phyloP scores from a whole-genome alignment of 148 eudicot species.

The Silene conica region DNA sequence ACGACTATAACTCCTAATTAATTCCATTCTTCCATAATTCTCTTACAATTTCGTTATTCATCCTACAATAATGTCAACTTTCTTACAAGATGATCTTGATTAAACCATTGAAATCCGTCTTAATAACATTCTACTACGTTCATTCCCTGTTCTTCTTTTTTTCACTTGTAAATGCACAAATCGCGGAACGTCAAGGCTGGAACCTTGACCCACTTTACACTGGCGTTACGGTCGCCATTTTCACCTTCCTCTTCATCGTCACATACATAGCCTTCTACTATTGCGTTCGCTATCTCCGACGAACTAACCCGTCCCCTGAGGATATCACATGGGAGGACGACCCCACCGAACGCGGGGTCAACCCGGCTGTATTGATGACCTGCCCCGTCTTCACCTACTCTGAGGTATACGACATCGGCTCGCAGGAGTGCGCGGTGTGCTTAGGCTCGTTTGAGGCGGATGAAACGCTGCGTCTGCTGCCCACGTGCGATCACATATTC shows the following conservation, averaged over 20 bases:
- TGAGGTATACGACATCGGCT: slow-evolving; percentile 7
- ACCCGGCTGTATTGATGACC: slow-evolving; percentile 17
- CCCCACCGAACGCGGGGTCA: slow-evolving; percentile 21
- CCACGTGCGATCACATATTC: slow-evolving; percentile 39
- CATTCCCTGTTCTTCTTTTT: neutral
- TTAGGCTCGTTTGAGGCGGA: slow-evolving; percentile 26
- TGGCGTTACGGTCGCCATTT: slow-evolving; percentile 9
- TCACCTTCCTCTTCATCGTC: slow-evolving; percentile 8
- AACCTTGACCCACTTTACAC: slow-evolving; percentile 14
- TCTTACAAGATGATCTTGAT: neutral
- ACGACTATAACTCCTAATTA: neutral
- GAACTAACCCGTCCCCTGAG: too few relatives aligned
- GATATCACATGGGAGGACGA: neutral
- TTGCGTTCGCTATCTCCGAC: neutral
- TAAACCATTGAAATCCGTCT: neutral
- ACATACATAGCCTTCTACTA: slow-evolving; percentile 3
- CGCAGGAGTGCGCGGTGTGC: slow-evolving; percentile 38
- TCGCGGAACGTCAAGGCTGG: neutral
- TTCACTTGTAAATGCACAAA: slow-evolving; percentile 9
- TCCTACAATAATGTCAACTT: neutral
- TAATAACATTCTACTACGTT: neutral
- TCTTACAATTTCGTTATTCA: too few relatives aligned
- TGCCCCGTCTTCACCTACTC: slow-evolving; percentile 27
- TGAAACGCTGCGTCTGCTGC: slow-evolving; percentile 32
- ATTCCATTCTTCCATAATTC: neutral